A percentile compares a stretch with the other conserved stretches of the same genome.
Evolutionary conservation across 2,329 filamentous ascomycete species (phyloP).

Genomic region (Fusarium guadeloupense): DNA sequence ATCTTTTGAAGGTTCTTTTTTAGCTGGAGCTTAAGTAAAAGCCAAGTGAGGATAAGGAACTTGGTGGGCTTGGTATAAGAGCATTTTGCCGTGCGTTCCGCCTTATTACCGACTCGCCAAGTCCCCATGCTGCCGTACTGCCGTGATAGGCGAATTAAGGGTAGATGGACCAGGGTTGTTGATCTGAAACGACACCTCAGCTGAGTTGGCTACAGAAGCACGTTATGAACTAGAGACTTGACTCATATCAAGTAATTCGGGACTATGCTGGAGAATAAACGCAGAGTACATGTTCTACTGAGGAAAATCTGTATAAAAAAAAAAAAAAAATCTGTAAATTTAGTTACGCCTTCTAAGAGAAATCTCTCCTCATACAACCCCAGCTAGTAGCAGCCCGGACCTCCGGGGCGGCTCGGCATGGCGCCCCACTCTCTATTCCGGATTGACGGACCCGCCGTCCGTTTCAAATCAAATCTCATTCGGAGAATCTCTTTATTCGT

Average conservation of each 20-base stretch:
- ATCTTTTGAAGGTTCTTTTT: not conserved
- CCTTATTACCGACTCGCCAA: constrained; percentile 2
- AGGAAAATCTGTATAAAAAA: no score
- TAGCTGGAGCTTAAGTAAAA: constrained; percentile 2
- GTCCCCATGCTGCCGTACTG: constrained; percentile 2
- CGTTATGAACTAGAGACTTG: no score
- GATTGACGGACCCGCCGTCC: constrained; percentile 7
- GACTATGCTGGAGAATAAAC: no score
- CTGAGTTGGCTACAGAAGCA: no score
- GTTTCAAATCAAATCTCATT: constrained; percentile 14
- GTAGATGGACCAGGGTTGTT: not conserved
- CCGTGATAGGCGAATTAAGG: constrained; percentile 17
- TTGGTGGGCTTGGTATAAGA: not conserved
- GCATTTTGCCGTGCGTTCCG: not conserved
- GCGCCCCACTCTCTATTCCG: constrained; percentile 1
- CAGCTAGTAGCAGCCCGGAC: not conserved
- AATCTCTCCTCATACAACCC: not conserved
- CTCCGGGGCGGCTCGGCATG: not conserved
- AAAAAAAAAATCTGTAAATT: no score
- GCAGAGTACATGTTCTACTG: no score
- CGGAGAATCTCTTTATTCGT: constrained; percentile 41
- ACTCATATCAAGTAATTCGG: no score
- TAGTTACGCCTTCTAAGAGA: no score
- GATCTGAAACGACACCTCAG: not conserved
- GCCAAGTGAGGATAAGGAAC: not conserved